A percentile compares a stretch with the other conserved stretches of the same genome.
Conservation (phyloP, 1,139 yeast species). For the Yamadazyma triangularis region DNA sequence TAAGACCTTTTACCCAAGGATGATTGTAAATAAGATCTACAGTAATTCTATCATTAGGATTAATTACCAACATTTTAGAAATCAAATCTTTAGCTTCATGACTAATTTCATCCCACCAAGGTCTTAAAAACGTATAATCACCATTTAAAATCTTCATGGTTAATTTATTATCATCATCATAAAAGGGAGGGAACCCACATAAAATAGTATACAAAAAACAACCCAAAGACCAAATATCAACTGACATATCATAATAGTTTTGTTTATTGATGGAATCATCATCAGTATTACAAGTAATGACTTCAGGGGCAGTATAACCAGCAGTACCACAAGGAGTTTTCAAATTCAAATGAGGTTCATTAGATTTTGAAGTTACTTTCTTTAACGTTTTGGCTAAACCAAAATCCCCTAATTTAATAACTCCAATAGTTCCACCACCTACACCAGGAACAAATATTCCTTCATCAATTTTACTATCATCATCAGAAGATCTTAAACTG, state of each 20-base stretch:
- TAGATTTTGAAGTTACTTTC: not conserved
- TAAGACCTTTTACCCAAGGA: constrained; percentile 32
- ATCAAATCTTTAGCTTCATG: constrained; percentile 69
- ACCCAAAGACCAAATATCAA: constrained; percentile 96
- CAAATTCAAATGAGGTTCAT: constrained; percentile 28
- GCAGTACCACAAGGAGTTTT: constrained; percentile 67
- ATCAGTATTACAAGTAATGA: constrained; percentile 47
- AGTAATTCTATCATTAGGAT: constrained; percentile 65
- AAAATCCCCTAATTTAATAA: constrained; percentile 85
- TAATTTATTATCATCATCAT: constrained; percentile 80
- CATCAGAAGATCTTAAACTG: constrained; percentile 66
- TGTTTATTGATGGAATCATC: constrained; percentile 30
- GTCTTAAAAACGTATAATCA: constrained; percentile 74
- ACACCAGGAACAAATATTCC: constrained; percentile 72
- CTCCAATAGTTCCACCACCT: constrained; percentile 91
- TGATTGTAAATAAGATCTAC: constrained; percentile 59
- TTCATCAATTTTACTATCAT: constrained; percentile 74
- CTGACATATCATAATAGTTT: constrained; percentile 81
- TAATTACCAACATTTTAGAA: constrained; percentile 46
- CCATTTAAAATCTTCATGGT: constrained; percentile 83
- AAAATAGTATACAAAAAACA: constrained; percentile 85
- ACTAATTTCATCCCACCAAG: constrained; percentile 98
- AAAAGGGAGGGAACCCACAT: constrained; percentile 96
- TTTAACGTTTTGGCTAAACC: constrained; percentile 80
- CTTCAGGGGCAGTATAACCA: constrained; percentile 86